Base-by-base conservation (phyloP, 495 filamentous ascomycete species). In the Amphirosellinia nigrospora region DNA sequence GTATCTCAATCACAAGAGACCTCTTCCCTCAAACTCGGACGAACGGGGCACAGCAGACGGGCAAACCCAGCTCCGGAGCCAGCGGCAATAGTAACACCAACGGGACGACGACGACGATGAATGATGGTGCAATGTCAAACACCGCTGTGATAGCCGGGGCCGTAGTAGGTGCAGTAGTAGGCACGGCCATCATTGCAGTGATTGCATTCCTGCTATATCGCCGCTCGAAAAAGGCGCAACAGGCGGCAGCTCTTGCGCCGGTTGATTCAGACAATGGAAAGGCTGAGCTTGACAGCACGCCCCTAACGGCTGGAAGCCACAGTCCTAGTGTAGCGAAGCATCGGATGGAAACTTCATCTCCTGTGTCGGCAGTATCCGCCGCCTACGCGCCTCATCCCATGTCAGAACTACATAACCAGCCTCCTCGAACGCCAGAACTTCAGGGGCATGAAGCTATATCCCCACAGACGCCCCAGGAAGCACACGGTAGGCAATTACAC, bases 331-430 rank as follows among this genome's bases (percentile, higher is more conserved):
- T 69, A 26, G 65, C 79, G 48, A 78, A 79, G 4, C 41, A 66
- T 4, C 74, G 77, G 15, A 62, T 43, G 26, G 74, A 78, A 38
- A 82, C 70, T 69, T 74, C 81, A n/a, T 82, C 82, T 0, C 83
- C 83, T 3, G 73, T 79, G 43, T 82, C 82, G 9, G 77, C 82
- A 15, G 71, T 77, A 41, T 80, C 81, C 8, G 74, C 74, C 10
- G 70, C 77, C 34, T 72, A 70, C 11, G 46, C 68, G 19, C 72
- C 69, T 19, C 63, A 45, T n/a, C 63, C 63, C 34, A 65, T 65
- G 19, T 66, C 78, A 15, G 81, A 83, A 52, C 73, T 82, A 16
- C 77, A 77, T 43, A 76, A 75, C 26, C 75, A 82, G 26, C 69
- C 62, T 1, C 45, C 68, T 64, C 73, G 75, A 53, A 62, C 70